Conservation (phyloP, 2,329 filamentous ascomycete species). For the Hymenoscyphus salicellus region DNA sequence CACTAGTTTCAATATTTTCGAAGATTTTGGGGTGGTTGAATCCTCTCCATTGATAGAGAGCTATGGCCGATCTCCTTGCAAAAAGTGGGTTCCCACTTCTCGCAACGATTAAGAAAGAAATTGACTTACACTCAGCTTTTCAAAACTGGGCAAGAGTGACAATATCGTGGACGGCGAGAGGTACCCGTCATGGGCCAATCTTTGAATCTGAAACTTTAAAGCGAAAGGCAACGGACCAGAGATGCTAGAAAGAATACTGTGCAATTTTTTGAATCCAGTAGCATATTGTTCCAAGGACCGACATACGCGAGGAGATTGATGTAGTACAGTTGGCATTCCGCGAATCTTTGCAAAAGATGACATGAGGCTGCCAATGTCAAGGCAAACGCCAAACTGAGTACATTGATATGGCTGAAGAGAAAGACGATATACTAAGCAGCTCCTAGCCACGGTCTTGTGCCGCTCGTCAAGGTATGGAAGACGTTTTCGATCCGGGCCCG, state of each 20-base stretch:
- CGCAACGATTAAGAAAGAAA: background rate
- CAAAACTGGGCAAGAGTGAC: slow-evolving; percentile 43
- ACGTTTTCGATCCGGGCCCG: slow-evolving; percentile 22
- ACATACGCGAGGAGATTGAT: slow-evolving; percentile 4
- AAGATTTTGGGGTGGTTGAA: background rate
- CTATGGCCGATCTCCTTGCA: too few species aligned
- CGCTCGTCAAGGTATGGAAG: slow-evolving; percentile 35
- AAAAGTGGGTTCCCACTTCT: background rate
- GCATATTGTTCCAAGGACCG: background rate
- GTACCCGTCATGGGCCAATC: slow-evolving; percentile 53
- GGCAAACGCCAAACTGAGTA: background rate
- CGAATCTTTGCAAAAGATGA: background rate
- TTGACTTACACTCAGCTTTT: slow-evolving; percentile 30
- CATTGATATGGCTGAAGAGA: background rate
- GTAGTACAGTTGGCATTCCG: slow-evolving; percentile 3
- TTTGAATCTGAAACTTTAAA: slow-evolving; percentile 12
- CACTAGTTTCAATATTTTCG: background rate
- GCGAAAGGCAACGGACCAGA: background rate
- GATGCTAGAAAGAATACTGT: background rate
- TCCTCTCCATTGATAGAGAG: background rate
- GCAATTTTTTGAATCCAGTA: background rate
- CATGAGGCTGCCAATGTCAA: slow-evolving; percentile 1
- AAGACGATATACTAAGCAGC: slow-evolving; percentile 10
- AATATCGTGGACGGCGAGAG: slow-evolving; percentile 54
- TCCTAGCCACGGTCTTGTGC: slow-evolving; percentile 6